These are phyloP conservation scores for Cladorrhinum sp. DNA, from an alignment of 2,329 filamentous ascomycete species.

Conservation along the genomic window DNA sequence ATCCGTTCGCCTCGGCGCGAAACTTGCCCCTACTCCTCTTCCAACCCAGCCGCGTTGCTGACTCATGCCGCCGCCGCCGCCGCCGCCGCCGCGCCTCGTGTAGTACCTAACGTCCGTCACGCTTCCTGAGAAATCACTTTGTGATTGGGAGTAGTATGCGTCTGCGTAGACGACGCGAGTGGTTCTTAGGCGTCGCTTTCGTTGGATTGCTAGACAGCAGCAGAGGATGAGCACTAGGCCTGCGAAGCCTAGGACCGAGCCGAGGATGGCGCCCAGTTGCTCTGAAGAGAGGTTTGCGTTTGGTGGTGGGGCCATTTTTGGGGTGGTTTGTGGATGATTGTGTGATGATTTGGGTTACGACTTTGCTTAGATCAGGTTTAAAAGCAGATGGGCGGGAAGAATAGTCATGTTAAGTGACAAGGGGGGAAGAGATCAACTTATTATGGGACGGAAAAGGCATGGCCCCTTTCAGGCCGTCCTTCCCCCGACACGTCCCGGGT, in stretches of 20 bases:
- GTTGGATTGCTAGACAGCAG: conserved; percentile 16
- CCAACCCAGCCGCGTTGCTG: not conserved
- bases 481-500: too few species aligned
- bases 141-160: not conserved
- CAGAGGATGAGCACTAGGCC: conserved; percentile 35
- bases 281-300: conserved; percentile 31
- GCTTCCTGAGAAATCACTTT: conserved; percentile 2
- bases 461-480: too few species aligned
- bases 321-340: conserved; percentile 20
- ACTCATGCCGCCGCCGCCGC: too few species aligned
- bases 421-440: too few species aligned
- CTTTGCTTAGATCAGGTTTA: conserved; percentile 15
- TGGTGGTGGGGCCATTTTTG: conserved; percentile 9
- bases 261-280: conserved; percentile 43
- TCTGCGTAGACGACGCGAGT: not conserved
- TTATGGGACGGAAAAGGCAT: too few species aligned
- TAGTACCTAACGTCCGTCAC: not conserved
- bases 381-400: not conserved
- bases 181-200: not conserved
- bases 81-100: too few species aligned
- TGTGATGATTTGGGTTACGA: conserved; percentile 39
- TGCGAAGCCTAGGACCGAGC: conserved; percentile 39
- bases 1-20: not conserved
- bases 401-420: too few species aligned
- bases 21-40: not conserved